phyloP scores from a whole-genome alignment of 441 rosid genomes.

The Erodium texanum region DNA sequence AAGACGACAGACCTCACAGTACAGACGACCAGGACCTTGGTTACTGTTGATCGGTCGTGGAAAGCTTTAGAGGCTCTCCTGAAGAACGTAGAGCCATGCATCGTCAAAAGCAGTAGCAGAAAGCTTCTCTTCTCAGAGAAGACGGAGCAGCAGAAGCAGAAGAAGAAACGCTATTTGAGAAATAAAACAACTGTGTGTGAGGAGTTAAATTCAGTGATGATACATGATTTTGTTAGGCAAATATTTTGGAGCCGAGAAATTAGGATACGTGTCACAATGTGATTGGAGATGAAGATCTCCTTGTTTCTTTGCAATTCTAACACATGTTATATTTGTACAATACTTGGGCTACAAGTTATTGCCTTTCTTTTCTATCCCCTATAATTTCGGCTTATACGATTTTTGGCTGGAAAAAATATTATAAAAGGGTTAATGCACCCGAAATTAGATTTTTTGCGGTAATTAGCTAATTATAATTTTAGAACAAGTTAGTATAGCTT shows the following conservation, averaged over 20 bases:
- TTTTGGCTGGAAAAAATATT: background rate
- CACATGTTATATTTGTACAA: background rate
- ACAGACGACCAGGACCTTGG: constrained; percentile 62
- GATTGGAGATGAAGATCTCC: background rate
- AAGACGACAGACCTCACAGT: constrained; percentile 49
- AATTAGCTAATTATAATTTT: too few relatives aligned
- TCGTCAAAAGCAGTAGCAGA: constrained; percentile 17
- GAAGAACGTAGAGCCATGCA: constrained; percentile 51
- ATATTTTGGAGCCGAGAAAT: background rate
- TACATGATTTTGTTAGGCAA: background rate
- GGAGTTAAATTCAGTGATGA: too few relatives aligned
- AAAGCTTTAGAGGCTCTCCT: constrained; percentile 55
- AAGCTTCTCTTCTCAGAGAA: constrained; percentile 1
- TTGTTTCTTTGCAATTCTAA: background rate
- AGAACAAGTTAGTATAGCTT: too few relatives aligned
- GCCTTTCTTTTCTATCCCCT: background rate
- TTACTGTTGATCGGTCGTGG: constrained; percentile 52
- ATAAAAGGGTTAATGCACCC: background rate
- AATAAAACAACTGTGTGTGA: too few relatives aligned
- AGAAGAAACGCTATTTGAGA: too few relatives aligned
- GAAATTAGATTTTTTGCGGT: background rate
- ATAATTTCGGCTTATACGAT: background rate
- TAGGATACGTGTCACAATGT: background rate
- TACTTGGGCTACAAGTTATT: background rate
- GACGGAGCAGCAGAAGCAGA: background rate